Evolutionary conservation across 345 rosid genomes (phyloP).

Genomic region (Microthlaspi erraticum): DNA sequence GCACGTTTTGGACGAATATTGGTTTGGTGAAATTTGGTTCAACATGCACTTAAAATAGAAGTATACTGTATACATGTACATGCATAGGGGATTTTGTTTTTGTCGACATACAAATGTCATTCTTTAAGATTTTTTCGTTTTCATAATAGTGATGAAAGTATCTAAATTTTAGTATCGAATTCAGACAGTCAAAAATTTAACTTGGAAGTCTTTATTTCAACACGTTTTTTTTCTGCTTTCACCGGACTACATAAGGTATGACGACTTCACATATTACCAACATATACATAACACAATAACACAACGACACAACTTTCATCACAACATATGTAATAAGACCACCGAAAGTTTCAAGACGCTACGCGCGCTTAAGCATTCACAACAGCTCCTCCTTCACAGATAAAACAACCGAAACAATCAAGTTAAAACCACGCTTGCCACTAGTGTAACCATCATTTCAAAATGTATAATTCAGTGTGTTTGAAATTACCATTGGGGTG

Average conservation of each 20-base stretch:
- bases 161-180: neutral
- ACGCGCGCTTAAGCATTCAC: slow-evolving; percentile 23
- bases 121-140: no score
- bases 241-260: slow-evolving; percentile 6
- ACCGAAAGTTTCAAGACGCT: neutral
- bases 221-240: neutral
- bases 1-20: no score
- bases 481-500: slow-evolving; percentile 65
- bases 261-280: slow-evolving; percentile 2
- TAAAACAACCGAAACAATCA: neutral
- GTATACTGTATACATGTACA: no score
- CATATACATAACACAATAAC: slow-evolving; percentile 7
- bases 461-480: no score
- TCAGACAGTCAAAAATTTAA: neutral
- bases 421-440: neutral
- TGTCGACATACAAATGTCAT: no score
- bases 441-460: neutral
- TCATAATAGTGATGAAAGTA: no score
- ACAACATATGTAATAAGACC: neutral
- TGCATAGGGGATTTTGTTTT: no score
- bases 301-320: neutral
- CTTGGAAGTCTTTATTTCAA: slow-evolving; percentile 20
- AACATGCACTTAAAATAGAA: no score
- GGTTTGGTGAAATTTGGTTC: no score
- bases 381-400: slow-evolving; percentile 40